Percentiles rank a stretch among this genome's conserved stretches.
Conservation (phyloP, 495 filamentous ascomycete genomes). For the Friedmanniomyces simplex region DNA sequence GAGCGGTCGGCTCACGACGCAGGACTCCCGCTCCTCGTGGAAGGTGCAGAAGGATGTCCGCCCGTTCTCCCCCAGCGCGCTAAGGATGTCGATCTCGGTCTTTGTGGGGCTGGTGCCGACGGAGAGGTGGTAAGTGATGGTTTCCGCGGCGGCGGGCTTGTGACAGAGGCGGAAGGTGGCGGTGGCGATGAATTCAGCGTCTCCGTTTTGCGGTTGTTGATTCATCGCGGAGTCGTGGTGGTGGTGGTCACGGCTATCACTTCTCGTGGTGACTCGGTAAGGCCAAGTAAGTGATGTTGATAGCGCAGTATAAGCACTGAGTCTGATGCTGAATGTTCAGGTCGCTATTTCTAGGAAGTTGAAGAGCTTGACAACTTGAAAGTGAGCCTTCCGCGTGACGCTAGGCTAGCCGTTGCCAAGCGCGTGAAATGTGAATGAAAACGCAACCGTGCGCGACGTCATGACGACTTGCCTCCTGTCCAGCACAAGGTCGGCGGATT, state of each 20-base stretch:
- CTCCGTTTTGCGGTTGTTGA: neutral
- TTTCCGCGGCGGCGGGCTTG: neutral
- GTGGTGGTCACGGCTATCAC: neutral
- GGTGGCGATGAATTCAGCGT: neutral
- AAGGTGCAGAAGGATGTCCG: neutral
- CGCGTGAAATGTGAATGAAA: too few relatives aligned
- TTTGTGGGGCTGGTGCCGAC: neutral
- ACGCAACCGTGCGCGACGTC: too few relatives aligned
- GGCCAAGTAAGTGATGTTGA: too few relatives aligned
- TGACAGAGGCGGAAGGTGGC: neutral
- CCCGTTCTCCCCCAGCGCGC: neutral
- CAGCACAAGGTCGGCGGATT: too few relatives aligned
- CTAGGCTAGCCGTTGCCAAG: too few relatives aligned
- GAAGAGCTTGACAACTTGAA: too few relatives aligned
- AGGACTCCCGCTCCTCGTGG: conserved; percentile 2
- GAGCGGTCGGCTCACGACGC: neutral
- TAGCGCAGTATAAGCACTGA: too few relatives aligned
- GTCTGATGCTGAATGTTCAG: too few relatives aligned
- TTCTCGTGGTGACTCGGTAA: too few relatives aligned
- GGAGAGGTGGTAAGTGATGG: neutral
- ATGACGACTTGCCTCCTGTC: too few relatives aligned
- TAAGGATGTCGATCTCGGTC: neutral
- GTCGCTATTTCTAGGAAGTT: too few relatives aligned
- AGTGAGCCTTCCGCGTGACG: too few relatives aligned
- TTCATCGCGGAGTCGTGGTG: neutral